phyloP scores from a whole-genome alignment of 805 yeast species.

The Wickerhamiella alocasiicola region DNA sequence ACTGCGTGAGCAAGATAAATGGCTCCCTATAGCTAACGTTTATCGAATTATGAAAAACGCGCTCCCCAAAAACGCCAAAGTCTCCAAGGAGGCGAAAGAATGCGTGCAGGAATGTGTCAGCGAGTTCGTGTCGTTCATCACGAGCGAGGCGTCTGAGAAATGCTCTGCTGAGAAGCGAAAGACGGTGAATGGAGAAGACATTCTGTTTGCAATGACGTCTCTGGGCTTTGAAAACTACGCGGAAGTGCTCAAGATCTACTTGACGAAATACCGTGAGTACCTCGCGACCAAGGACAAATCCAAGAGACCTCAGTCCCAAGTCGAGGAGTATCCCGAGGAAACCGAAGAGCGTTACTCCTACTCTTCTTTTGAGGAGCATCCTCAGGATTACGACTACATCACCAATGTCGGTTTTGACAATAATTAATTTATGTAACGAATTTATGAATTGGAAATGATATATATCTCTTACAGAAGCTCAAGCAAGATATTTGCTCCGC shows the following conservation, averaged over 20 bases:
- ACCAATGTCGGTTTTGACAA: conserved; percentile 19
- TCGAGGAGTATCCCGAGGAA: conserved; percentile 2
- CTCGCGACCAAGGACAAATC: conserved; percentile 19
- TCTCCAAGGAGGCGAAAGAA: conserved; percentile 68
- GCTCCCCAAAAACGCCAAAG: conserved; percentile 59
- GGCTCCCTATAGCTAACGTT: conserved; percentile 50
- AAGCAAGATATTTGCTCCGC: conserved; percentile 28
- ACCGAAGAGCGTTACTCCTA: conserved; percentile 11
- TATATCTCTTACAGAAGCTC: conserved; percentile 16
- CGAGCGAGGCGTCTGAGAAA: conserved; percentile 52
- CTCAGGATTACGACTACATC: conserved; percentile 21
- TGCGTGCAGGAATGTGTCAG: conserved; percentile 62
- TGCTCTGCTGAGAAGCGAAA: conserved; percentile 54
- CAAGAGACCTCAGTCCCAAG: conserved; percentile 11
- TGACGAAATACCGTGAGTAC: conserved; percentile 50
- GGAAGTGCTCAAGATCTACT: conserved; percentile 53
- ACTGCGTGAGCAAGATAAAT: conserved; percentile 46
- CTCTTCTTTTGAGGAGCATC: conserved; percentile 13
- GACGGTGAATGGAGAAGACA: conserved; percentile 60
- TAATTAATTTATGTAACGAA: conserved; percentile 9
- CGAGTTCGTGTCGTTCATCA: conserved; percentile 55
- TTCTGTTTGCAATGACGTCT: conserved; percentile 48
- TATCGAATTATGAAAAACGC: conserved; percentile 70
- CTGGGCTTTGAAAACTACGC: conserved; percentile 60
- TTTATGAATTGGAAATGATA: conserved; percentile 3